Evolutionary conservation across 768 basidiomycete genomes (phyloP).

Genomic region (Clitopilus hobsonii): DNA sequence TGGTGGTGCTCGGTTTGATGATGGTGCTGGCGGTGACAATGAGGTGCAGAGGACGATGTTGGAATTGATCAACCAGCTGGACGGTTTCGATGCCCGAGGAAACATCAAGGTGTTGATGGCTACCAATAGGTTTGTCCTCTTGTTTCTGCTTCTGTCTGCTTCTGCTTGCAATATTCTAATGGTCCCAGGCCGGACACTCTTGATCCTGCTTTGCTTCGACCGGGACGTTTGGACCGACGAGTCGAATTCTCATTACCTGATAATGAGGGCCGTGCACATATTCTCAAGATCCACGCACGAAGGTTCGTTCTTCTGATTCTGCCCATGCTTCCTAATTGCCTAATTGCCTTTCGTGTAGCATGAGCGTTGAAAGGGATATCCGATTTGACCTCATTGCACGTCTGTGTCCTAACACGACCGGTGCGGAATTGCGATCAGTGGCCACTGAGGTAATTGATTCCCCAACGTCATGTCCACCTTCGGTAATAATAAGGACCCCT

Average conservation of each 20-base stretch:
- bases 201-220: constrained; percentile 93
- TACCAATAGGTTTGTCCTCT: constrained; percentile 87
- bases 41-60: constrained; percentile 99
- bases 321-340: background rate
- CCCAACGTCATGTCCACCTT: constrained; percentile 1
- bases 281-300: constrained; percentile 93
- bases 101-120: constrained; percentile 99
- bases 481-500: background rate
- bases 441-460: constrained; percentile 76
- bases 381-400: constrained; percentile 97
- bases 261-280: constrained; percentile 94
- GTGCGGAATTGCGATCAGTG: constrained; percentile 95
- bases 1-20: constrained; percentile 96
- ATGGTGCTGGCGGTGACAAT: constrained; percentile 98
- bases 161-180: too few species aligned
- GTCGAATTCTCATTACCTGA: constrained; percentile 96
- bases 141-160: too few species aligned
- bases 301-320: constrained; percentile 66
- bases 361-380: constrained; percentile 96
- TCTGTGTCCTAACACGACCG: constrained; percentile 96
- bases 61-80: constrained; percentile 97
- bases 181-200: constrained; percentile 90
- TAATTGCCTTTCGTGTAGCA: constrained; percentile 41
- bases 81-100: constrained; percentile 98
- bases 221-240: constrained; percentile 94